A percentile compares a stretch with the other conserved stretches of the same genome.
Evolutionary conservation across 176 grass and related monocot genomes (phyloP).

Genomic region (Areca catechu): DNA sequence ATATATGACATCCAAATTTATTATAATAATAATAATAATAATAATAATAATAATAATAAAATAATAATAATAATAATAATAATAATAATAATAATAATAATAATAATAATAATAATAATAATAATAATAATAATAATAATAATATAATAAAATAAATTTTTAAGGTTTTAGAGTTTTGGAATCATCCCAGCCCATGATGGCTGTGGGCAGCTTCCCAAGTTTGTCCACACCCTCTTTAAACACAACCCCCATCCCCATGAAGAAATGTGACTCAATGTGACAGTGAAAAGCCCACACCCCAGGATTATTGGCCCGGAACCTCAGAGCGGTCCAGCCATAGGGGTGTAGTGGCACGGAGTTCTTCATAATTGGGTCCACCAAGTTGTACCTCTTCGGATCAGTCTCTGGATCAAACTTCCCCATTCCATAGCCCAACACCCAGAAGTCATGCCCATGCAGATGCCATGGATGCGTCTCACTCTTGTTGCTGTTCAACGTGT

Average conservation of each 20-base stretch:
- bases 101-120: too few species aligned
- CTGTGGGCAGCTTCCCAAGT: conserved; percentile 27
- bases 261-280: conserved; percentile 88
- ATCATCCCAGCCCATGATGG: conserved; percentile 55
- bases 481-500: conserved; percentile 29
- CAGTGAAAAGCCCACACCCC: conserved; percentile 91
- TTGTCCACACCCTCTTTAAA: conserved; percentile 65
- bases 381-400: conserved; percentile 39
- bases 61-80: too few species aligned
- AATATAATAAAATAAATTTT: too few species aligned
- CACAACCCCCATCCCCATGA: conserved; percentile 75
- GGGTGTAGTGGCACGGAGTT: conserved; percentile 72
- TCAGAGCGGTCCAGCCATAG: conserved; percentile 59
- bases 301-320: conserved; percentile 66
- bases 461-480: conserved; percentile 95
- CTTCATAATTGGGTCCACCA: conserved; percentile 50
- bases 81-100: too few species aligned
- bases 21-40: too few species aligned
- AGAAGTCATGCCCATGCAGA: conserved; percentile 80
- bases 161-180: conserved; percentile 3
- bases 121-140: too few species aligned
- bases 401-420: conserved; percentile 47
- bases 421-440: conserved; percentile 57
- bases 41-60: too few species aligned
- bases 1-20: too few species aligned